Evolutionary conservation across 768 basidiomycete species (phyloP).

Genomic region (Trametes coccinea): DNA sequence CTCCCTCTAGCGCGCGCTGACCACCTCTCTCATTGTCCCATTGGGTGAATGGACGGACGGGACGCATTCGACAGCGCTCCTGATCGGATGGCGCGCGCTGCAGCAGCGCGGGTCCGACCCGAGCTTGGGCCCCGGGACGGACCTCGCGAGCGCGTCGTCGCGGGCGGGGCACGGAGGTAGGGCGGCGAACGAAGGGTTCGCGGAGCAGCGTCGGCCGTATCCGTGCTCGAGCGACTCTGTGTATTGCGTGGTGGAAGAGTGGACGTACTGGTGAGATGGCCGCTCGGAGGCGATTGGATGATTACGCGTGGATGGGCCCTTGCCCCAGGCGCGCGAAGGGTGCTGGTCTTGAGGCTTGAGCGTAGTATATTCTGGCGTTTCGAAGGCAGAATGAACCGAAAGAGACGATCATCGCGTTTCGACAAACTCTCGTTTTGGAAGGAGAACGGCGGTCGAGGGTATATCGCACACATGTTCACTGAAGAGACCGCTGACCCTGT

Average conservation of each 20-base stretch:
- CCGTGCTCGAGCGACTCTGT: constrained; percentile 60
- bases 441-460: too few species aligned
- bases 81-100: constrained; percentile 44
- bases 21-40: too few species aligned
- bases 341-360: too few species aligned
- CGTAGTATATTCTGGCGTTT: too few species aligned
- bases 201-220: constrained; percentile 40
- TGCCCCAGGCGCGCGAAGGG: neutral
- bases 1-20: neutral
- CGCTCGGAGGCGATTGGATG: neutral
- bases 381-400: too few species aligned
- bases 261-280: constrained; percentile 45
- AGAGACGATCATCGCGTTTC: too few species aligned
- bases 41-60: neutral
- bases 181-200: constrained; percentile 24
- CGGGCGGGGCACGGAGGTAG: constrained; percentile 18
- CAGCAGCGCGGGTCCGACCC: constrained; percentile 28
- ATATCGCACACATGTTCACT: too few species aligned
- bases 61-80: constrained; percentile 34
- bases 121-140: constrained; percentile 18
- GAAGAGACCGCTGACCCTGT: too few species aligned
- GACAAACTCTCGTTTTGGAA: too few species aligned
- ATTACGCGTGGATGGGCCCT: neutral
- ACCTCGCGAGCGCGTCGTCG: constrained; percentile 19
- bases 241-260: constrained; percentile 75